Percentiles rank a stretch among this genome's conserved stretches.
Evolutionary conservation across 2,329 filamentous ascomycete genomes (phyloP).

Genomic region (Grosmannia huntii): DNA sequence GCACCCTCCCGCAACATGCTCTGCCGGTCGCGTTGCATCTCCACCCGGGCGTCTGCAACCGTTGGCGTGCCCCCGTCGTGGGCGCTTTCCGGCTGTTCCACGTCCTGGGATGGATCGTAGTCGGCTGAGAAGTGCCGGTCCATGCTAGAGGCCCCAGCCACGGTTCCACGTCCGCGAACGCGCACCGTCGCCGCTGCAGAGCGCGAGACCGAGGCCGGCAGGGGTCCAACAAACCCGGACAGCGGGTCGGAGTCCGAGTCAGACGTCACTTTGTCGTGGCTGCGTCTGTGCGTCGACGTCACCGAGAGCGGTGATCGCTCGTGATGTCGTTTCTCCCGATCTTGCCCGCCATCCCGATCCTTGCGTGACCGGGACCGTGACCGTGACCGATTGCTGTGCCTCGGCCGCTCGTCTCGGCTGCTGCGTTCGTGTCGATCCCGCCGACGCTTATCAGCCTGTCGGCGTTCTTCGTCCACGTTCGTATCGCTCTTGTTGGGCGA

Average conservation of each 20-base stretch:
- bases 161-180: slow-evolving; percentile 4
- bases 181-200: background rate
- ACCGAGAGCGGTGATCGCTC: background rate
- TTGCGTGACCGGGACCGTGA: background rate
- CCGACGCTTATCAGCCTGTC: no score
- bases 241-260: slow-evolving; percentile 7
- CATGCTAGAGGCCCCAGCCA: slow-evolving; percentile 4
- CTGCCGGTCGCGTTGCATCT: slow-evolving; percentile 47
- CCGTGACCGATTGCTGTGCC: background rate
- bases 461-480: background rate
- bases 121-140: slow-evolving; percentile 10
- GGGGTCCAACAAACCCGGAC: slow-evolving; percentile 8
- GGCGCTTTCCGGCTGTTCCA: background rate
- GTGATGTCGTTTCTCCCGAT: background rate
- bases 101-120: slow-evolving; percentile 9
- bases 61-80: background rate
- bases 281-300: background rate
- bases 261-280: background rate
- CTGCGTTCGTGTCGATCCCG: background rate
- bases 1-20: slow-evolving; percentile 65
- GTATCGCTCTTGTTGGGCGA: background rate
- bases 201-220: background rate
- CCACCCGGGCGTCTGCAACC: slow-evolving; percentile 4
- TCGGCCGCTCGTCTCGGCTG: background rate
- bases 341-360: background rate